A percentile compares a stretch with the other conserved stretches of the same genome.
These are phyloP conservation scores for Desmodesmus armatus DNA, from an alignment of 139 green algal species.

Conservation along the genomic window DNA sequence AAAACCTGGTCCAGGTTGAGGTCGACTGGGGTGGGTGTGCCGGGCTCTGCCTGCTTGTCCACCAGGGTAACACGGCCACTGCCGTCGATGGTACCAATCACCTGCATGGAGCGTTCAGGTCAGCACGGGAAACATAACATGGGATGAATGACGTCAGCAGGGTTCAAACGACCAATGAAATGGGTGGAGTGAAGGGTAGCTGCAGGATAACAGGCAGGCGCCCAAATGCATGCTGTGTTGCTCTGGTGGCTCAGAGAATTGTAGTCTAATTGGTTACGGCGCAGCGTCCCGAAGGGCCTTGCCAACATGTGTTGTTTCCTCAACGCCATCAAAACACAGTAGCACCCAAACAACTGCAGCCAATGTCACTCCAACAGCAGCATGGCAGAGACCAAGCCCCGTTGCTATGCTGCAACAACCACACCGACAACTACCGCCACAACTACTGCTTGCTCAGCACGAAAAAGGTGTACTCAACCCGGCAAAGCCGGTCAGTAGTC, in stretches of 20 bases:
- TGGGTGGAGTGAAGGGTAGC: not conserved
- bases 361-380: too few species aligned
- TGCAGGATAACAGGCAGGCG: not conserved
- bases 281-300: constrained; percentile 30
- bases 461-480: constrained; percentile 52
- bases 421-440: not conserved
- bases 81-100: constrained; percentile 96
- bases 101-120: constrained; percentile 55
- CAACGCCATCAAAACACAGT: constrained; percentile 32
- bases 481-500: constrained; percentile 50
- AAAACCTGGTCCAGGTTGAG: constrained; percentile 97
- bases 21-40: constrained; percentile 83
- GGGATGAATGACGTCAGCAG: not conserved
- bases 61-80: constrained; percentile 87
- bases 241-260: constrained; percentile 56
- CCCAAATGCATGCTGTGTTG: not conserved
- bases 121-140: not conserved
- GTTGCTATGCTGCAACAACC: not conserved
- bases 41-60: constrained; percentile 75
- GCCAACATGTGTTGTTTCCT: constrained; percentile 20
- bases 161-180: not conserved
- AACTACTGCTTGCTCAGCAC: constrained; percentile 47
- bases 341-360: not conserved
- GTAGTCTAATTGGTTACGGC: constrained; percentile 60
- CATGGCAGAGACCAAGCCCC: too few species aligned